A percentile compares a stretch with the other conserved stretches of the same genome.
phyloP scores from a whole-genome alignment of 2,329 filamentous ascomycete genomes.

The Bipolaris cookei region DNA sequence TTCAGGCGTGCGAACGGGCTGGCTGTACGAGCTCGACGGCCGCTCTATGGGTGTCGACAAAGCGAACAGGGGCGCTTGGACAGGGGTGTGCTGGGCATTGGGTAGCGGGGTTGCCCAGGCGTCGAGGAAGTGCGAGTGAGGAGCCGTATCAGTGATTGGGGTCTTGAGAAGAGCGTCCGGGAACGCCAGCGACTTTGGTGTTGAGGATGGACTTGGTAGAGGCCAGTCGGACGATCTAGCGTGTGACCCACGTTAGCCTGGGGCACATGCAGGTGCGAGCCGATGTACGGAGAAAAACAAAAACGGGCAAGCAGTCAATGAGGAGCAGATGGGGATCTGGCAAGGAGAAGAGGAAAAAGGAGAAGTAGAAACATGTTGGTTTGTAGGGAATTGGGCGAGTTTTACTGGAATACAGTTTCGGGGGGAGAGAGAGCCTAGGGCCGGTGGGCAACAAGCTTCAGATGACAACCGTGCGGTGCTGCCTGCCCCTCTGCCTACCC shows the following conservation, averaged over 20 bases:
- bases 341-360: not conserved
- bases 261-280: slow-evolving; percentile 32
- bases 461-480: slow-evolving; percentile 45
- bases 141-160: slow-evolving; percentile 51
- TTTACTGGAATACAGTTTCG: slow-evolving; percentile 29
- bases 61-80: slow-evolving; percentile 51
- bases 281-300: slow-evolving; percentile 8
- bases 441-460: slow-evolving; percentile 34
- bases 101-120: slow-evolving; percentile 56
- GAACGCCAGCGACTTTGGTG: slow-evolving; percentile 53
- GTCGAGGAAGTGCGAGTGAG: slow-evolving; percentile 57
- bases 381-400: slow-evolving; percentile 14
- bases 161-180: slow-evolving; percentile 53
- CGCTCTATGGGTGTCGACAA: slow-evolving; percentile 46
- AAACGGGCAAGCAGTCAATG: slow-evolving; percentile 18
- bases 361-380: slow-evolving; percentile 5
- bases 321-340: slow-evolving; percentile 3
- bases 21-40: slow-evolving; percentile 45
- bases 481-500: slow-evolving; percentile 44
- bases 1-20: slow-evolving; percentile 45
- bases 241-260: slow-evolving; percentile 45
- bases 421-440: slow-evolving; percentile 26
- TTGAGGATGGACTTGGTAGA: slow-evolving; percentile 58
- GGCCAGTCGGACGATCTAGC: slow-evolving; percentile 56
- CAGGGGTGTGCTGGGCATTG: slow-evolving; percentile 51